Conservation (phyloP, 192 early-diverging fungal species). For the Mortierella antarctica region DNA sequence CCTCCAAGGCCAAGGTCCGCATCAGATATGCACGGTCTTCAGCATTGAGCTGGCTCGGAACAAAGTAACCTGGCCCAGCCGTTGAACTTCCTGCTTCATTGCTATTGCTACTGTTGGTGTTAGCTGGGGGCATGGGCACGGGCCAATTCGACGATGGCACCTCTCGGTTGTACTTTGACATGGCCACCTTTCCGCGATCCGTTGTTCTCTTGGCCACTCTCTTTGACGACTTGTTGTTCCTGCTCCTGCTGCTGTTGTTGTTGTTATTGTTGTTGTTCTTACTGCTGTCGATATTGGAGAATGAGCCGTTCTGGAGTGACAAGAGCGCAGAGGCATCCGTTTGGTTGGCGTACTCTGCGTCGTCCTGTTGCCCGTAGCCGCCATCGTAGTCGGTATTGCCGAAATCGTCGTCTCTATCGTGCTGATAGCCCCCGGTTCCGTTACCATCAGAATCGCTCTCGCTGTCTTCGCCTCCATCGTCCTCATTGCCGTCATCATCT, state of each 20-base stretch:
- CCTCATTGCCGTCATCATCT: background rate
- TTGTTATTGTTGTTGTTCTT: background rate
- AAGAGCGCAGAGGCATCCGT: background rate
- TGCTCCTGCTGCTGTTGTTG: background rate
- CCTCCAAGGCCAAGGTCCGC: conserved; percentile 33
- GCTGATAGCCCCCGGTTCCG: too few species aligned
- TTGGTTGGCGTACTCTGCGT: background rate
- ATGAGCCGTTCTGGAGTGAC: conserved; percentile 1
- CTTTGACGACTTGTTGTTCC: conserved; percentile 5
- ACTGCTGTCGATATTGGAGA: background rate
- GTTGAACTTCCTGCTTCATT: background rate
- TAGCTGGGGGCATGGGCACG: too few species aligned
- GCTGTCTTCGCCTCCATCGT: background rate
- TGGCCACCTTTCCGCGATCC: background rate
- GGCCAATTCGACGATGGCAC: background rate
- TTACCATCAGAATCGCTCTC: too few species aligned
- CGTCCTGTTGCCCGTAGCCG: too few species aligned
- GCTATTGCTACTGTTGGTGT: background rate
- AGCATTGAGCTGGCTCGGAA: conserved; percentile 25
- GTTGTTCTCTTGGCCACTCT: background rate
- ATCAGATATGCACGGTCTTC: conserved; percentile 28
- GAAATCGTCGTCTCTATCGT: too few species aligned
- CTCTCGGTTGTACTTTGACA: background rate
- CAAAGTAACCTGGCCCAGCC: background rate
- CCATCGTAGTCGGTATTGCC: too few species aligned